Percentiles rank a stretch among this genome's conserved stretches.
Conservation (phyloP, 305 asterid species). For the Lippia alba region DNA sequence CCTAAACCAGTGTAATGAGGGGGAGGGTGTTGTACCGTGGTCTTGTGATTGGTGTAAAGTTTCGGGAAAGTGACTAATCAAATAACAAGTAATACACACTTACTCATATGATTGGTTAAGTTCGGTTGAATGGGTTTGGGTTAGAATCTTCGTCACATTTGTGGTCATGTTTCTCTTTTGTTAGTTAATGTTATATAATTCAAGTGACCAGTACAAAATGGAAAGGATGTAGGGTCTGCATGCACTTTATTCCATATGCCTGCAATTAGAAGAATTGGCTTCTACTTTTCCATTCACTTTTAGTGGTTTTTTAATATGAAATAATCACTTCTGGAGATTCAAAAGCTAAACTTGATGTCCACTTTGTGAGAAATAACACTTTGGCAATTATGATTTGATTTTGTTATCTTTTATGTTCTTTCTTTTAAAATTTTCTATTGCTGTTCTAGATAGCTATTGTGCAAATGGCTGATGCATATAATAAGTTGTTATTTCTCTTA, state of each 20-base stretch:
- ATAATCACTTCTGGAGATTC: constrained; percentile 12
- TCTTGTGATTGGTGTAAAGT: no score
- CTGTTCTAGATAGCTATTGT: not conserved
- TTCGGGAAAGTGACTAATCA: no score
- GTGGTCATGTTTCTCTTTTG: constrained; percentile 17
- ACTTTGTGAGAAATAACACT: not conserved
- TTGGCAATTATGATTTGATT: constrained; percentile 5
- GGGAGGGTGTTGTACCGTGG: no score
- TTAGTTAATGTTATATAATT: not conserved
- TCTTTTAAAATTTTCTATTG: not conserved
- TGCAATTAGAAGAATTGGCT: not conserved
- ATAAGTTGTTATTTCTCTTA: not conserved
- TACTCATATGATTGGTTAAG: no score
- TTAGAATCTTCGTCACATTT: not conserved
- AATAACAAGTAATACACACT: no score
- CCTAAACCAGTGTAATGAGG: no score
- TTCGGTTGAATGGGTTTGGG: no score
- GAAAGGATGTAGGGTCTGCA: not conserved
- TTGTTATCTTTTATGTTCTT: not conserved
- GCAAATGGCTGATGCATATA: not conserved
- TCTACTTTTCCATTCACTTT: constrained; percentile 14
- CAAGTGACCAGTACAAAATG: not conserved
- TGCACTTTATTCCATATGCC: constrained; percentile 3
- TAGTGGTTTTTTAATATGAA: constrained; percentile 5
- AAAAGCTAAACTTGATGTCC: constrained; percentile 16